A percentile compares a stretch with the other conserved stretches of the same genome.
These are phyloP conservation scores for Naganishia kalamii DNA, from an alignment of 768 basidiomycete species.

Conservation along the genomic window DNA sequence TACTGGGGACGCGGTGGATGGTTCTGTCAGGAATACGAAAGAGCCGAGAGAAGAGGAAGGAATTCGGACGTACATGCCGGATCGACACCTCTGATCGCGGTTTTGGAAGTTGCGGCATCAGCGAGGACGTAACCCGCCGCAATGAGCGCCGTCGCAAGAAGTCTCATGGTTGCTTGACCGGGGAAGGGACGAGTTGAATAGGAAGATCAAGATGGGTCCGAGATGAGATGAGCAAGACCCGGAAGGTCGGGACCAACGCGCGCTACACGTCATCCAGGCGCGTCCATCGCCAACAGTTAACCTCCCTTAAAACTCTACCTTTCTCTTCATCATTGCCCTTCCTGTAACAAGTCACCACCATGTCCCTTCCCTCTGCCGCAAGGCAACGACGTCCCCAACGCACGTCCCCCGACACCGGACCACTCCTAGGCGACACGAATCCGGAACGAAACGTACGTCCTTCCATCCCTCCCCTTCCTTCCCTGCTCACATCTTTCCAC, in stretches of 20 bases:
- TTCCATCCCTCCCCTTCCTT: not conserved
- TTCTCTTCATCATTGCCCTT: not conserved
- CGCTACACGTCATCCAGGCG: not conserved
- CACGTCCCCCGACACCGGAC: not conserved
- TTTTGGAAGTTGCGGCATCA: not conserved
- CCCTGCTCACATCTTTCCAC: not conserved
- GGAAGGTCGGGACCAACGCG: not conserved
- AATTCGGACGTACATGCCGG: constrained; percentile 4
- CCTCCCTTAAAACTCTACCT: not conserved
- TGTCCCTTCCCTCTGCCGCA: not conserved
- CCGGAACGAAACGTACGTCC: not conserved
- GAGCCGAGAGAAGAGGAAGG: not conserved
- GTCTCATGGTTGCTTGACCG: not conserved
- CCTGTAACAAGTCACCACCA: not conserved
- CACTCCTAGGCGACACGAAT: not conserved
- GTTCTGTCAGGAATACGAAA: not conserved
- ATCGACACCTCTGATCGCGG: not conserved
- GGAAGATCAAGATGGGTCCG: too few relatives aligned
- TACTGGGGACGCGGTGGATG: not conserved
- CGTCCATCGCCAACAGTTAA: too few relatives aligned
- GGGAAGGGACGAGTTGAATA: not conserved
- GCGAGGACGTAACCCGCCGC: not conserved
- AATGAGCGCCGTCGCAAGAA: not conserved
- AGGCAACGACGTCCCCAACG: not conserved
- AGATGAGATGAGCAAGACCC: not conserved